These are phyloP conservation scores for Chlamydomonas sphaeroides DNA, from an alignment of 139 green algal genomes.

Conservation along the genomic window DNA sequence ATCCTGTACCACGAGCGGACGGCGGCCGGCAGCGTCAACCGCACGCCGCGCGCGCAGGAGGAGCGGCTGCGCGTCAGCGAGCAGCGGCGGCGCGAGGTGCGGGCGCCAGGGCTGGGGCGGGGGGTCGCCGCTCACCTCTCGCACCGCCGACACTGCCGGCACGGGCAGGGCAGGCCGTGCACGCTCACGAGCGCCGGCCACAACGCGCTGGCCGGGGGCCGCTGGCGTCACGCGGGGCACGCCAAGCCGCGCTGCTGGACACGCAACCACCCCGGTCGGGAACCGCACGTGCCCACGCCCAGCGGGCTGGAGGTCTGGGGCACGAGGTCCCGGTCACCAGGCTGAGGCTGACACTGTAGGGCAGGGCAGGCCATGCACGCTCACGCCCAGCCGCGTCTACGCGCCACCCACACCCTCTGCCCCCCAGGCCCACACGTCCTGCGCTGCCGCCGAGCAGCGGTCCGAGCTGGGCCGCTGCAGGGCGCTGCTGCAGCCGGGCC, in stretches of 20 bases:
- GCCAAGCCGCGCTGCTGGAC: too few relatives aligned
- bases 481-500: not conserved
- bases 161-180: too few relatives aligned
- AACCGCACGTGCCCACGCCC: too few relatives aligned
- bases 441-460: not conserved
- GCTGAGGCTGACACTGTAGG: not conserved
- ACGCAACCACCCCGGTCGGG: too few relatives aligned
- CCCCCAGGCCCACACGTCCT: not conserved
- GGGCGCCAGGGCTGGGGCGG: not conserved
- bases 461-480: constrained; percentile 20
- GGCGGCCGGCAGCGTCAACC: constrained; percentile 13
- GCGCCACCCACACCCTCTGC: too few relatives aligned
- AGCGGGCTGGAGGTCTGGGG: too few relatives aligned
- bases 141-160: too few relatives aligned
- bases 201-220: too few relatives aligned
- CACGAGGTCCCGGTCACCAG: not conserved
- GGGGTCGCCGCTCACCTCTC: too few relatives aligned
- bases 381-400: too few relatives aligned
- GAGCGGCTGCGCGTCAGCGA: not conserved
- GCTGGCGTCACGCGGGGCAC: too few relatives aligned
- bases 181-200: too few relatives aligned
- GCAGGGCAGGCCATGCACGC: not conserved
- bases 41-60: constrained; percentile 32
- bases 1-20: constrained; percentile 35
- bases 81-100: constrained; percentile 1